Conservation (phyloP, 1,284 basidiomycete species). For the Naganishia sp. region DNA sequence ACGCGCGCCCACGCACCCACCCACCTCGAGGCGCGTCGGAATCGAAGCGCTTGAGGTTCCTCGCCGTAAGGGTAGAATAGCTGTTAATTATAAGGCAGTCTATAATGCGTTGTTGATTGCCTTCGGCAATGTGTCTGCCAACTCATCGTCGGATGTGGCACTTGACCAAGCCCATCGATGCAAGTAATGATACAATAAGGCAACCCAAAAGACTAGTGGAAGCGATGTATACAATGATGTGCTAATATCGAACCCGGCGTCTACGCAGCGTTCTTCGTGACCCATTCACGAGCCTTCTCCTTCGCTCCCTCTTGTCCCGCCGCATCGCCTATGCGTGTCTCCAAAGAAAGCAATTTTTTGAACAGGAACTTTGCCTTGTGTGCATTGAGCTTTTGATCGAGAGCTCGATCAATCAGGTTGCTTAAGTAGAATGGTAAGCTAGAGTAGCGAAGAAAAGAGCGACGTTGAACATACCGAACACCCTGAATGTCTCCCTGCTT, state of each 20-base stretch:
- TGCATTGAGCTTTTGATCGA: conserved; percentile 82
- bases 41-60: too few species aligned
- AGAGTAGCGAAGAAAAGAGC: conserved; percentile 15
- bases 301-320: conserved; percentile 80
- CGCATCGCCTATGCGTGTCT: conserved; percentile 82
- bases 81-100: too few species aligned
- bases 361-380: conserved; percentile 96
- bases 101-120: too few species aligned
- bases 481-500: conserved; percentile 73
- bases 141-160: too few species aligned
- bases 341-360: conserved; percentile 95
- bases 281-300: conserved; percentile 83
- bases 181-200: conserved; percentile 3
- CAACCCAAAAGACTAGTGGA: not conserved
- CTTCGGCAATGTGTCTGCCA: too few species aligned
- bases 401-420: conserved; percentile 78
- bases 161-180: not conserved
- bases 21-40: too few species aligned
- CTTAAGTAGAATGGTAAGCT: conserved; percentile 53
- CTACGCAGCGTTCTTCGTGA: conserved; percentile 35
- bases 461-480: conserved; percentile 60
- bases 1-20: too few species aligned
- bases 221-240: conserved; percentile 1
- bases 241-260: not conserved
- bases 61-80: too few species aligned